Evolutionary conservation across 495 filamentous ascomycete species (phyloP), one percentile per base, ranked within the genome.

Genomic region (Trichoderma orchidacearum): DNA sequence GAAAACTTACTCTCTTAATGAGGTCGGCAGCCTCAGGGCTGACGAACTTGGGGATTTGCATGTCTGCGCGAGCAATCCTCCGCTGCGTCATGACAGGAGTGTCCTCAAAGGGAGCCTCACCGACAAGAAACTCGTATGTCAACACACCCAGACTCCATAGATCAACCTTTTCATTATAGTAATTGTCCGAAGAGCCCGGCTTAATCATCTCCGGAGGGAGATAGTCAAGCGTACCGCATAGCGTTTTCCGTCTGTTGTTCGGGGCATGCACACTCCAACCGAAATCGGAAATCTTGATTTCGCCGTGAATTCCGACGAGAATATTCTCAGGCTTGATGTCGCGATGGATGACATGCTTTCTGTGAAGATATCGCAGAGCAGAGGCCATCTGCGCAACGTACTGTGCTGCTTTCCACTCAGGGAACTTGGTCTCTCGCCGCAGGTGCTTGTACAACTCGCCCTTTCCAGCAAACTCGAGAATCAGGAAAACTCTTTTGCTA

Each of bases 261-360:
- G 93, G 93, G 27, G 93, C 94, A 68, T 98, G 93, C 17, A 97
- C 94, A 70, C 86, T 92, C 94, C 94, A 98, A 48, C 93, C 93
- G 64, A 98, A 98, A 70, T 98, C 93, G 4, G 88, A 91, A 66
- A 98, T 91, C 71, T 98, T 98, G 72, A 98, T 95, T 72, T 98
- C 93, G 38, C 91, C 93, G 66, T 97, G 92, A 54, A 98, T 91
- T 18, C 93, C 93, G 34, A 98, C 85, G 15, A 98, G 82, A 61
- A 98, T 98, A 64, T 98, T 98, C 71, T 98, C 93, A 11, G 93
- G 93, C 74, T 98, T 98, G 74, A 98, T 98, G 62, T 98, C 93
- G 45, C 93, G 85, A 64, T 98, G 93, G 74, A 98, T 98, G 61
- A 98, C 89, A 67, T 98, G 93, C 74, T 98, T 97, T 67, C 87